Evolutionary conservation across 2,329 filamentous ascomycete species (phyloP).

Genomic region (Penicillium sp.): DNA sequence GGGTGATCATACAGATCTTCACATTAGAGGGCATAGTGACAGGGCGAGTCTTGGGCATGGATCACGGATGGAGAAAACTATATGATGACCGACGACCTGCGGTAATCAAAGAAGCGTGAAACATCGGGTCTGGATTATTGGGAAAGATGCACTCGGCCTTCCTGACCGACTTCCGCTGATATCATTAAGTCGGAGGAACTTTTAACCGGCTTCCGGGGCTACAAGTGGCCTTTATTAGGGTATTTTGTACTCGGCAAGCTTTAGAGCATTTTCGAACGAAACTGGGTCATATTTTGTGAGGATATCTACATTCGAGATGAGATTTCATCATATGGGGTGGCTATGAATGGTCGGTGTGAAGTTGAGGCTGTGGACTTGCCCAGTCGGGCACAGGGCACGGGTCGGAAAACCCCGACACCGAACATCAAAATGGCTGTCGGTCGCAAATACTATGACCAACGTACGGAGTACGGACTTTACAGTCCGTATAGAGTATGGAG

Average conservation of each 20-base stretch:
- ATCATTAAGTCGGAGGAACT: not conserved
- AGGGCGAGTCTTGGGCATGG: slow-evolving; percentile 31
- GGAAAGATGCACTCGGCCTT: not conserved
- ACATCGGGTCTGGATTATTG: not conserved
- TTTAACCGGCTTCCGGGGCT: not conserved
- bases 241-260: not conserved
- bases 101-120: not conserved
- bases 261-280: not conserved
- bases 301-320: not conserved
- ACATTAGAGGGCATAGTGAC: slow-evolving; percentile 32
- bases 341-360: not conserved
- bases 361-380: slow-evolving; percentile 5
- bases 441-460: not conserved
- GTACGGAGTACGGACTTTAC: not conserved
- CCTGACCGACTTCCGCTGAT: not conserved
- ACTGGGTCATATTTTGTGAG: not conserved
- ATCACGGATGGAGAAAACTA: slow-evolving; percentile 25
- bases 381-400: not conserved
- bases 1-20: slow-evolving; percentile 29
- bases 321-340: not conserved
- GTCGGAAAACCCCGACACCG: not conserved
- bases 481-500: not conserved
- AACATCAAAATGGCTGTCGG: not conserved
- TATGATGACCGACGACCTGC: not conserved
- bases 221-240: not conserved